A percentile compares a stretch with the other conserved stretches of the same genome.
Conservation (phyloP, 805 yeast genomes). For the Suhomyces tanzawaensis region DNA sequence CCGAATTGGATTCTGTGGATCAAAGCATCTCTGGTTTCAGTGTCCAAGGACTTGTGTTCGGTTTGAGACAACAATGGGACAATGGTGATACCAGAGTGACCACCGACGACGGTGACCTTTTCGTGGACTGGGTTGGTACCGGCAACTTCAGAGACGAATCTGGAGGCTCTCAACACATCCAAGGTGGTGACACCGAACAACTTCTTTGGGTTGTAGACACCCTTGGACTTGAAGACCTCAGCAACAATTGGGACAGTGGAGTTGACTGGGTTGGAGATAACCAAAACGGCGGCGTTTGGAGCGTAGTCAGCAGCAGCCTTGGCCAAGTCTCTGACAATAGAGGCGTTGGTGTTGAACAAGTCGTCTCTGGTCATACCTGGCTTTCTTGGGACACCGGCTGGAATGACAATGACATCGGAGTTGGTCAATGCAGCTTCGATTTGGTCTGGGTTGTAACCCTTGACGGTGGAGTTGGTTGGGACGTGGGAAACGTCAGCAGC, state of each 20-base stretch:
- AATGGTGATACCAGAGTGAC: conserved; percentile 96
- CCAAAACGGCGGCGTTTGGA: conserved; percentile 79
- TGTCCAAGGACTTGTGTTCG: conserved; percentile 60
- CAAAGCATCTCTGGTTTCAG: conserved; percentile 63
- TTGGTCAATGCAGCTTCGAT: conserved; percentile 68
- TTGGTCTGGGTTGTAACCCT: conserved; percentile 83
- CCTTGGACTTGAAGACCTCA: conserved; percentile 81
- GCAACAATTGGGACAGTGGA: conserved; percentile 96
- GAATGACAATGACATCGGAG: conserved; percentile 85
- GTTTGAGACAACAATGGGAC: conserved; percentile 90
- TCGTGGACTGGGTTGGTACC: conserved; percentile 76
- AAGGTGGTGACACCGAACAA: conserved; percentile 95
- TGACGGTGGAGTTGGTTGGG: conserved; percentile 86
- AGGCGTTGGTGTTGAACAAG: conserved; percentile 92
- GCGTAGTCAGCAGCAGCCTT: conserved; percentile 75
- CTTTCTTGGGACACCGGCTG: conserved; percentile 98
- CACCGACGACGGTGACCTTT: conserved; percentile 87
- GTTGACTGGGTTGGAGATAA: conserved; percentile 95
- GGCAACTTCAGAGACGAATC: conserved; percentile 69
- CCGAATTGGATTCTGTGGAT: conserved; percentile 90
- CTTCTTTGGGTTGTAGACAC: conserved; percentile 87
- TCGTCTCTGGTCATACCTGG: conserved; percentile 99
- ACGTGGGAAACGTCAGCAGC: conserved; percentile 95
- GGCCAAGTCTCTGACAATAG: conserved; percentile 91
- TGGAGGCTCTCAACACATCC: conserved; percentile 85